Conservation (phyloP, 1,284 basidiomycete species). For the Sanghuangporus weigelae region DNA sequence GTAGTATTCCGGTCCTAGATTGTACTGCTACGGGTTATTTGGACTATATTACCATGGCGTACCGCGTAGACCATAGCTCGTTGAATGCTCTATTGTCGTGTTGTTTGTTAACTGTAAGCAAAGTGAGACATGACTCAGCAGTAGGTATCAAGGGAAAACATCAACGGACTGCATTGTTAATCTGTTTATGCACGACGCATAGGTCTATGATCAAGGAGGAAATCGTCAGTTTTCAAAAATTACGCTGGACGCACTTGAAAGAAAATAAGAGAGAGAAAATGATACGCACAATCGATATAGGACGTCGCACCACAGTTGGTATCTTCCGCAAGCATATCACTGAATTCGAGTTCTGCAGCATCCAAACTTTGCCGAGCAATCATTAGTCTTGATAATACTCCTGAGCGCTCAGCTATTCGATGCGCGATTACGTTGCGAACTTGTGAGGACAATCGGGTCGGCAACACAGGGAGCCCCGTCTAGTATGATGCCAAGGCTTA, state of each 20-base stretch:
- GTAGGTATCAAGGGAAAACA: neutral
- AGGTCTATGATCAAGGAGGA: constrained; percentile 32
- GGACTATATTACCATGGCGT: constrained; percentile 11
- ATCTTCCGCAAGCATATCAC: constrained; percentile 96
- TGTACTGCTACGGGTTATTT: too few relatives aligned
- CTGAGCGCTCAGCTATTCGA: constrained; percentile 56
- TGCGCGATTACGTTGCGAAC: constrained; percentile 79
- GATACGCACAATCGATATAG: constrained; percentile 79
- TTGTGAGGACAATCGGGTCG: constrained; percentile 79
- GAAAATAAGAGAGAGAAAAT: constrained; percentile 27
- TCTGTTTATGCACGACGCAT: constrained; percentile 54
- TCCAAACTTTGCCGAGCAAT: constrained; percentile 93
- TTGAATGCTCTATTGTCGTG: constrained; percentile 10
- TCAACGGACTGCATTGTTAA: constrained; percentile 52
- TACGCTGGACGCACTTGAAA: constrained; percentile 31
- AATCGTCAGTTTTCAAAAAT: neutral
- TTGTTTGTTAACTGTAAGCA: constrained; percentile 12
- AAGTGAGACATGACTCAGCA: neutral
- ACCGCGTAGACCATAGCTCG: constrained; percentile 13
- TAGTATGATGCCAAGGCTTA: constrained; percentile 26
- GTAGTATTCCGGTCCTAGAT: too few relatives aligned
- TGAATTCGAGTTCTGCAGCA: constrained; percentile 91
- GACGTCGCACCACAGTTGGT: constrained; percentile 93
- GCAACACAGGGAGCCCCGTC: constrained; percentile 70
- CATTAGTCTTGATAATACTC: constrained; percentile 62